These are phyloP conservation scores for Didymella glomerata DNA, from an alignment of 2,329 filamentous ascomycete species.

Conservation along the genomic window DNA sequence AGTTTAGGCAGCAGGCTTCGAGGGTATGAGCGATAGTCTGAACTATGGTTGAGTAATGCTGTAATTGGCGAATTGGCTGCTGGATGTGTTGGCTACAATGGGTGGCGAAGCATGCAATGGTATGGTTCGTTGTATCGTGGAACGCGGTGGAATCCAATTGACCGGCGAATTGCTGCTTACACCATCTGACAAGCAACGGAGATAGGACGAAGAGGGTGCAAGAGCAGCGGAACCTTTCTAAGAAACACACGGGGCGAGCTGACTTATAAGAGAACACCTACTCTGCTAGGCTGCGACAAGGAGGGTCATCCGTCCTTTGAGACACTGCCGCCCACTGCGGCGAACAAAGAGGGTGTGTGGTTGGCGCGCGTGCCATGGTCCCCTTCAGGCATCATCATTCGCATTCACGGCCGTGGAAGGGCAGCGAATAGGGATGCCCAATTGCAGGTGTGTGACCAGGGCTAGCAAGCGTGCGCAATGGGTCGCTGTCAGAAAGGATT, in stretches of 20 bases:
- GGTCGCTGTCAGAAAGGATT: slow-evolving; percentile 34
- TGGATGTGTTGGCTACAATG: slow-evolving; percentile 23
- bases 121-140: slow-evolving; percentile 39
- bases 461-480: slow-evolving; percentile 31
- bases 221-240: slow-evolving; percentile 36
- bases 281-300: slow-evolving; percentile 23
- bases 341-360: slow-evolving; percentile 37
- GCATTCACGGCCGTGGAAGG: slow-evolving; percentile 39
- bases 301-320: slow-evolving; percentile 26
- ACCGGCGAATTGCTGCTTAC: slow-evolving; percentile 40
- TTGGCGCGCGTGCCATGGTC: slow-evolving; percentile 31
- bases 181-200: slow-evolving; percentile 36
- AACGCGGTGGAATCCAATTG: slow-evolving; percentile 46
- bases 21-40: slow-evolving; percentile 1
- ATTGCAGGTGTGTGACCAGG: slow-evolving; percentile 31
- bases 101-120: slow-evolving; percentile 36
- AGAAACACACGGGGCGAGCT: slow-evolving; percentile 32
- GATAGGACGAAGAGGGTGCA: slow-evolving; percentile 36
- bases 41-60: slow-evolving; percentile 15
- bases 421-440: slow-evolving; percentile 41
- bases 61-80: slow-evolving; percentile 14
- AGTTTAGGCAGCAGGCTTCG: slow-evolving; percentile 17
- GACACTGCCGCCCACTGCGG: slow-evolving; percentile 25
- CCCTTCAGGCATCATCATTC: slow-evolving; percentile 33
- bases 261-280: slow-evolving; percentile 34